A percentile compares a stretch with the other conserved stretches of the same genome.
Conservation (phyloP, 1,139 yeast species). For the Saccharomyces hybrid region DNA sequence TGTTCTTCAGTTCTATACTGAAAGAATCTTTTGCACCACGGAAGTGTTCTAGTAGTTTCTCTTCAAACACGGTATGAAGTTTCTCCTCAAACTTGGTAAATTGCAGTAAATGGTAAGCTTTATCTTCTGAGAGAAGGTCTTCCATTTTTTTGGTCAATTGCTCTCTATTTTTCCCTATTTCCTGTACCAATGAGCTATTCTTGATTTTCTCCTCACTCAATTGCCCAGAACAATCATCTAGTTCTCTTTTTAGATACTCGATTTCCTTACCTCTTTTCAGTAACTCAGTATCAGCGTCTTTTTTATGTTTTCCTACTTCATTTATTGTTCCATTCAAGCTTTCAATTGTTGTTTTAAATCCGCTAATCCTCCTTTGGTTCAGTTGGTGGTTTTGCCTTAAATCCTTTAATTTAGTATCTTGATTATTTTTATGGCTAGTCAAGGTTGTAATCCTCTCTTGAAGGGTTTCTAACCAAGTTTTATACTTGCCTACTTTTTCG, state of each 20-base stretch:
- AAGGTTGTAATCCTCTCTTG: slow-evolving; percentile 17
- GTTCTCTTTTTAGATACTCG: slow-evolving; percentile 26
- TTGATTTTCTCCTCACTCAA: slow-evolving; percentile 29
- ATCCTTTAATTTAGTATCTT: slow-evolving; percentile 16
- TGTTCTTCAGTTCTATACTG: background rate
- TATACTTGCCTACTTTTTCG: slow-evolving; percentile 17
- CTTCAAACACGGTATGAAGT: background rate
- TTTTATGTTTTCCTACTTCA: slow-evolving; percentile 12
- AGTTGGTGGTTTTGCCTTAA: slow-evolving; percentile 15
- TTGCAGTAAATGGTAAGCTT: background rate
- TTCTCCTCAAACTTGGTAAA: background rate
- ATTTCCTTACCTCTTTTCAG: slow-evolving; percentile 23
- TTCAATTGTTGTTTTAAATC: slow-evolving; percentile 15
- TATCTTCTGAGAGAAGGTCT: background rate
- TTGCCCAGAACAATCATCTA: slow-evolving; percentile 30
- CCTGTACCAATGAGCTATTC: slow-evolving; percentile 20
- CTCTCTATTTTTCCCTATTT: slow-evolving; percentile 12
- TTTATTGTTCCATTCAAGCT: slow-evolving; percentile 12
- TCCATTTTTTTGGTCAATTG: background rate
- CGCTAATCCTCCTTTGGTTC: slow-evolving; percentile 15
- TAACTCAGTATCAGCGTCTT: slow-evolving; percentile 18
- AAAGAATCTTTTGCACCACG: background rate
- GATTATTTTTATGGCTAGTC: slow-evolving; percentile 14
- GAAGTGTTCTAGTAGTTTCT: background rate
- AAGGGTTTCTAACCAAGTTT: slow-evolving; percentile 12